Percentiles rank a stretch among this genome's conserved stretches.
phyloP scores from a whole-genome alignment of 2,329 filamentous ascomycete genomes.

The Alternaria arbusti region DNA sequence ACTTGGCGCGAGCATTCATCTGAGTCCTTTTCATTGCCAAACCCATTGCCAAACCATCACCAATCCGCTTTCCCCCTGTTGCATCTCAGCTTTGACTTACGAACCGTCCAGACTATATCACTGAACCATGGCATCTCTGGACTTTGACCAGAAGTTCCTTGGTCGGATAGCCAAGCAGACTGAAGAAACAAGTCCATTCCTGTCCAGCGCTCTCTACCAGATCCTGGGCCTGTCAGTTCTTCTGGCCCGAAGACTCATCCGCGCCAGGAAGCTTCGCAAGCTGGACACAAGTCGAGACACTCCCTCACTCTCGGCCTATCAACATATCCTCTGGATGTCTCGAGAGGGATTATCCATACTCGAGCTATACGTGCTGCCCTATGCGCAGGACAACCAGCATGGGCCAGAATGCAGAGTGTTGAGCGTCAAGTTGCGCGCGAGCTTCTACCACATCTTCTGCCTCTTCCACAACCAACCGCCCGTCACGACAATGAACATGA shows the following conservation, averaged over 20 bases:
- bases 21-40: not conserved
- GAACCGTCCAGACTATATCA: constrained; percentile 2
- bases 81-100: constrained; percentile 7
- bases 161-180: constrained; percentile 85
- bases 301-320: constrained; percentile 81
- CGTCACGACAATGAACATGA: constrained; percentile 56
- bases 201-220: constrained; percentile 85
- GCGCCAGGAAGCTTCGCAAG: constrained; percentile 80
- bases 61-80: not conserved
- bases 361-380: constrained; percentile 82
- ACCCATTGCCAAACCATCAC: too few relatives aligned
- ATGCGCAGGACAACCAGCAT: constrained; percentile 73
- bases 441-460: constrained; percentile 96
- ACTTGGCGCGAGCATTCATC: not conserved
- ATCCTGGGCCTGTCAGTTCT: constrained; percentile 89
- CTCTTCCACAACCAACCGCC: constrained; percentile 92
- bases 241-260: constrained; percentile 81
- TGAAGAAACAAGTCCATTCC: constrained; percentile 75
- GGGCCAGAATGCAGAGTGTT: constrained; percentile 83
- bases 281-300: constrained; percentile 81
- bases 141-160: constrained; percentile 97
- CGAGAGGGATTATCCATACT: constrained; percentile 88
- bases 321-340: constrained; percentile 94
- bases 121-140: constrained; percentile 83
- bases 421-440: constrained; percentile 88